Percentiles rank a stretch among this genome's conserved stretches.
Conservation (phyloP, 371 early-diverging fungal species). For the Rhizopus arrhizus region DNA sequence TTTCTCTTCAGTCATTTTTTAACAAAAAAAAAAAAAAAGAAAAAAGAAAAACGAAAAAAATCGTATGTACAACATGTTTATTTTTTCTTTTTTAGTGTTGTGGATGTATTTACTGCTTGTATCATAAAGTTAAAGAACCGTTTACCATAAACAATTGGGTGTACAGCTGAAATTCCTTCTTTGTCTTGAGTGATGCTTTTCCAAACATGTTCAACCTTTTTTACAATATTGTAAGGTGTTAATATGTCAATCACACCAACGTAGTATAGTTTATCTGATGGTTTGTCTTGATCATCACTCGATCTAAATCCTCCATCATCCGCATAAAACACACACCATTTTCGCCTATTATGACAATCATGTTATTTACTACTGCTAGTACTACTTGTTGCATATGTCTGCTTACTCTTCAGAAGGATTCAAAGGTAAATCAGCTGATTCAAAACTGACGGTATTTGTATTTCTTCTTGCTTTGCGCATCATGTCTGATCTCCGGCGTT, state of each 20-base stretch:
- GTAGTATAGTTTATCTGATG: constrained; percentile 78
- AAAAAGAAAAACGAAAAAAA: neutral
- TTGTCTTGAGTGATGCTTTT: constrained; percentile 78
- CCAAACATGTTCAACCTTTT: constrained; percentile 83
- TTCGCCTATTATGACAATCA: constrained; percentile 36
- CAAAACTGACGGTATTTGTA: constrained; percentile 66
- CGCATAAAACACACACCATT: constrained; percentile 76
- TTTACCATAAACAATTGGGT: constrained; percentile 80
- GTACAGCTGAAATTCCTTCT: constrained; percentile 82
- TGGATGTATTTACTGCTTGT: constrained; percentile 23
- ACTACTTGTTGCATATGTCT: neutral
- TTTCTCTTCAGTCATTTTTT: constrained; percentile 13
- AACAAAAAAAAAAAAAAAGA: neutral
- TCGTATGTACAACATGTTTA: neutral
- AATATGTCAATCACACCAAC: constrained; percentile 94
- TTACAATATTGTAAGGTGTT: constrained; percentile 84
- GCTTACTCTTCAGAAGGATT: constrained; percentile 48
- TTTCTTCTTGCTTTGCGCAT: constrained; percentile 64
- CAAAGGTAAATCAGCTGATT: constrained; percentile 47
- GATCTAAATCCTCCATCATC: constrained; percentile 88
- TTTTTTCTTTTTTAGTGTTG: neutral
- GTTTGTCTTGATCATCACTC: constrained; percentile 68
- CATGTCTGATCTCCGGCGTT: constrained; percentile 57
- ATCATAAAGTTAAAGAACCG: constrained; percentile 88
- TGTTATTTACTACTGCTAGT: neutral